Evolutionary conservation across 176 grass and related monocot species (phyloP).

Genomic region (Cocos nucifera): DNA sequence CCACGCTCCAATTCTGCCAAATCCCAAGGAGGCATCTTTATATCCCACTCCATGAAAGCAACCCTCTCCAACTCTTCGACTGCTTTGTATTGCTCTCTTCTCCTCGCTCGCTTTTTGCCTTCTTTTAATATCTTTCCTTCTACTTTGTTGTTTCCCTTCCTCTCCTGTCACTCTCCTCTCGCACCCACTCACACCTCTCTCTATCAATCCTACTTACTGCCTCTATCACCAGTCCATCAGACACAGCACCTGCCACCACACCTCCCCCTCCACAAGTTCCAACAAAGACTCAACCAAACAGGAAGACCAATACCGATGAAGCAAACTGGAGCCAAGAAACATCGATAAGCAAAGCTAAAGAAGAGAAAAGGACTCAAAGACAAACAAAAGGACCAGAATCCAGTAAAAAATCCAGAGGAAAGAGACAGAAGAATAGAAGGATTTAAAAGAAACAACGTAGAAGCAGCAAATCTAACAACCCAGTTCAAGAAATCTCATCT

Average conservation of each 20-base stretch:
- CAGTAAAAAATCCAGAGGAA: no score
- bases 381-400: no score
- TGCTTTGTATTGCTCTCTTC: neutral
- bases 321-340: no score
- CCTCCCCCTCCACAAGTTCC: constrained; percentile 1
- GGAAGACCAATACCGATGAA: neutral
- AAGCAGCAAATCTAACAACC: neutral
- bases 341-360: no score
- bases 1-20: constrained; percentile 2
- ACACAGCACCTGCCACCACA: neutral
- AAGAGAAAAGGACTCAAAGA: no score
- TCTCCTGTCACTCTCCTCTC: neutral
- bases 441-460: neutral
- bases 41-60: constrained; percentile 82
- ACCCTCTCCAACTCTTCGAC: neutral
- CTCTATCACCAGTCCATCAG: neutral
- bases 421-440: no score
- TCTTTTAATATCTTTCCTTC: neutral
- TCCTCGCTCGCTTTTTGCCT: neutral
- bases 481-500: neutral
- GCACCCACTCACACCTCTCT: constrained; percentile 6
- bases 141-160: neutral
- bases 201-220: neutral
- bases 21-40: constrained; percentile 82
- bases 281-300: neutral